Base-by-base conservation (phyloP, 2,329 filamentous ascomycete genomes). In the Ophiostoma pallidulum region DNA sequence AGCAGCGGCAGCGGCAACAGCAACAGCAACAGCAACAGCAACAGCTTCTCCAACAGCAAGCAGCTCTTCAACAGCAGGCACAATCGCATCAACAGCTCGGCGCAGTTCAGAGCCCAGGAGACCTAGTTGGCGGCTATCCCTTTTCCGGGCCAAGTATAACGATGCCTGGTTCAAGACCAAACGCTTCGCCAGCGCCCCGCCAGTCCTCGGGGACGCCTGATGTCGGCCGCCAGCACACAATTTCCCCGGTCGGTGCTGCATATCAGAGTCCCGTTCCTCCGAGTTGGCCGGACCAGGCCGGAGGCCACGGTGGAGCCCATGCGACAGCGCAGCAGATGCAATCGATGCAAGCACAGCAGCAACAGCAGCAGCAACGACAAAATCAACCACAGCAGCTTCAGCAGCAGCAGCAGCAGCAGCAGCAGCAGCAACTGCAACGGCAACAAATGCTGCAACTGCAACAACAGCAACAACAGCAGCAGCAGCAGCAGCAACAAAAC, bases 21-120 rank as follows among this genome's bases (percentile, higher is more conserved):
- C 47, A 41, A 9, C 48, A 37, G 6, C 46, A 49, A 19, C 49
- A 40, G 10, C 47, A 41, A 9, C 48, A 37, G 6, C 26, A 47
- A 29, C 44, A 40, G 8, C 14, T 46, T 24, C 43, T 18, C 7
- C 42, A 50, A n/a, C 48, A 42, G 24, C 47, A 39, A 3, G n/a
- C 39, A 4, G 39, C 26, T 3, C 26, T 41, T 12, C 37, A 36
- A 24, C 36, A 40, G 9, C 40, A 26, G 26, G 26, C 29, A n/a
- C 40, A 48, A n/a, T n/a, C n/a, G 14, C 49, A 48, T n/a, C 32
- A 22, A 10, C 45, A 42, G 14, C 46, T 18, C 35, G 37, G 22
- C 35, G n/a, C 20, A 14, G 10, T 8, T 2, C 33, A 28, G 32
- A 29, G 13, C n/a, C 29, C 36, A 10, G 36, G 2, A 14, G n/a